Conservation (phyloP, 2,329 filamentous ascomycete species). For the Albophoma yamanashiensis region DNA sequence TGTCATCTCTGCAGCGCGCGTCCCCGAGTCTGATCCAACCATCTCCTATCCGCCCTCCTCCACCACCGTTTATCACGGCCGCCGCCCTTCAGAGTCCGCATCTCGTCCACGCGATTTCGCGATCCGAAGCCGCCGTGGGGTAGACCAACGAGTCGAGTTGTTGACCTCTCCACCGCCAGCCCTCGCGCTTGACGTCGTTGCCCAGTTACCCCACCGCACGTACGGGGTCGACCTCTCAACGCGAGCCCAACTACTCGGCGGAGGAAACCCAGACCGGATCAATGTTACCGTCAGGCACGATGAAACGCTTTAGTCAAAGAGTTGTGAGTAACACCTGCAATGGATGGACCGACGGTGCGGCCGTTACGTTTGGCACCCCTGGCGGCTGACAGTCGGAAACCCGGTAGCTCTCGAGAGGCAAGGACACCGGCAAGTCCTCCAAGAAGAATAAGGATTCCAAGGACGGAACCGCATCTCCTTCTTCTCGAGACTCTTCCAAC, state of each 20-base stretch:
- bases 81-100: background rate
- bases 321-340: conserved; percentile 33
- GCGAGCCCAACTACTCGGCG: background rate
- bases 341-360: conserved; percentile 14
- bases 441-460: conserved; percentile 65
- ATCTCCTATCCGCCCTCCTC: background rate
- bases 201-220: conserved; percentile 14
- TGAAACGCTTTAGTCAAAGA: conserved; percentile 97
- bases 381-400: conserved; percentile 1
- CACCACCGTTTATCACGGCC: background rate
- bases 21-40: background rate
- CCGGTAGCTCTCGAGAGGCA: conserved; percentile 77
- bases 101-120: background rate
- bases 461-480: conserved; percentile 73
- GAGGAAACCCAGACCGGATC: background rate
- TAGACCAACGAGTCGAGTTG: background rate
- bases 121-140: background rate
- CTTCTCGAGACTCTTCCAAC: conserved; percentile 40
- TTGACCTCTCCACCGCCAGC: background rate
- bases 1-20: background rate
- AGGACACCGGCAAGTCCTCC: conserved; percentile 74
- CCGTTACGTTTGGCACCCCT: background rate
- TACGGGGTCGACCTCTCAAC: conserved; percentile 6
- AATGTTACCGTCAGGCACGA: background rate
- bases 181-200: conserved; percentile 20